Evolutionary conservation across 2,329 filamentous ascomycete species (phyloP).

Genomic region (Colletotrichum simmondsii): DNA sequence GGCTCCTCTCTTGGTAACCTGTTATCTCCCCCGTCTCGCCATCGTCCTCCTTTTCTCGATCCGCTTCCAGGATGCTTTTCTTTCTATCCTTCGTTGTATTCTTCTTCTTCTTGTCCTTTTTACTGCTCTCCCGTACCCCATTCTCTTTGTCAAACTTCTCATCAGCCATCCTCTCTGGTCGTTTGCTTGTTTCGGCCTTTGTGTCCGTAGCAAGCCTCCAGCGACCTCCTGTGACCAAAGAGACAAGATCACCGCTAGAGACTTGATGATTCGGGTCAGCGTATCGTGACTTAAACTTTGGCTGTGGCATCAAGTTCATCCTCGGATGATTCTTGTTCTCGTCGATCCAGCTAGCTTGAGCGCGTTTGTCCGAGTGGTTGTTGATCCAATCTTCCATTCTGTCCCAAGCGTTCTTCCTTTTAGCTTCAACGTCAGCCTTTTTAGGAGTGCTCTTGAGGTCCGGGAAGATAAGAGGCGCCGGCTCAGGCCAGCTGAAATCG

Average conservation of each 20-base stretch:
- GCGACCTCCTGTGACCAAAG: conserved; percentile 39
- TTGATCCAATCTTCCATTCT: conserved; percentile 37
- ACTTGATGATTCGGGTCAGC: conserved; percentile 42
- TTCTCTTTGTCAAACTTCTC: not conserved
- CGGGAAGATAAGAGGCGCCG: conserved; percentile 61
- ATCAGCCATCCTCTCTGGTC: no score
- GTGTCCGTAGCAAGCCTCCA: not conserved
- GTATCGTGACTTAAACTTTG: conserved; percentile 40
- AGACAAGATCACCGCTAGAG: conserved; percentile 39
- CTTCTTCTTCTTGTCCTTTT: not conserved
- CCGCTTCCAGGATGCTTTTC: not conserved
- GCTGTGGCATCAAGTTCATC: conserved; percentile 37
- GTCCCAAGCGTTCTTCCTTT: conserved; percentile 36
- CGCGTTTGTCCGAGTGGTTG: conserved; percentile 36
- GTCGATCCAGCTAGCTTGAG: conserved; percentile 37
- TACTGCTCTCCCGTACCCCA: not conserved
- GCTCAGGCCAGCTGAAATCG: conserved; percentile 54
- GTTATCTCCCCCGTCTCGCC: no score
- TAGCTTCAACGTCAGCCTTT: not conserved
- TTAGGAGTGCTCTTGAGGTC: not conserved
- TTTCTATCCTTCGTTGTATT: not conserved
- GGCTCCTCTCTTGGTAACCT: not conserved
- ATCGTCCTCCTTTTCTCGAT: not conserved
- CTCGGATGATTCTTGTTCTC: conserved; percentile 31
- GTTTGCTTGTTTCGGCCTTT: no score